Conservation (phyloP, 768 basidiomycete species). For the Suillus fuscotomentosus region DNA sequence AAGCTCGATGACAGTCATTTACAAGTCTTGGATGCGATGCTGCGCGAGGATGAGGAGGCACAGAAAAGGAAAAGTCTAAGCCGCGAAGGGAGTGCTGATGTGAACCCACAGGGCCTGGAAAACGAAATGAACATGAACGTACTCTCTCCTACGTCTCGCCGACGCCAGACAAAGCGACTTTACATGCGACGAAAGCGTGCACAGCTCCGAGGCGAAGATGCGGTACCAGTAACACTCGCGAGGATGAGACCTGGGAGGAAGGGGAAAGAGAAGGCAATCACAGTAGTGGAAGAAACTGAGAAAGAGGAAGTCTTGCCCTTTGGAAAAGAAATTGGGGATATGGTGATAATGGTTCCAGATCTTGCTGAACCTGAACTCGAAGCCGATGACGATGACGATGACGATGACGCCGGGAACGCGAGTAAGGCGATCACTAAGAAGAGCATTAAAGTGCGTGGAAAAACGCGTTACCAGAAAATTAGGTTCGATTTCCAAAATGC, state of each 20-base stretch:
- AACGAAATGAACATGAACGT: slow-evolving; percentile 17
- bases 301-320: slow-evolving; percentile 1
- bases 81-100: slow-evolving; percentile 1
- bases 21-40: slow-evolving; percentile 33
- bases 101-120: neutral
- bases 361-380: slow-evolving; percentile 11
- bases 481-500: slow-evolving; percentile 38
- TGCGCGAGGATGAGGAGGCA: slow-evolving; percentile 30
- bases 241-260: slow-evolving; percentile 41
- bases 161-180: slow-evolving; percentile 59
- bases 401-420: slow-evolving; percentile 3
- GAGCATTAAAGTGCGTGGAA: slow-evolving; percentile 35
- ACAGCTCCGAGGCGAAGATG: slow-evolving; percentile 33
- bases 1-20: slow-evolving; percentile 31
- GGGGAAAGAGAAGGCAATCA: neutral
- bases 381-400: slow-evolving; percentile 13
- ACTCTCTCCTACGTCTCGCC: slow-evolving; percentile 49
- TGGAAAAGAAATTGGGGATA: slow-evolving; percentile 8
- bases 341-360: slow-evolving; percentile 4
- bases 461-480: slow-evolving; percentile 40
- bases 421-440: slow-evolving; percentile 10
- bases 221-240: slow-evolving; percentile 7
- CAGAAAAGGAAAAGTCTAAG: slow-evolving; percentile 1
- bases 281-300: neutral
- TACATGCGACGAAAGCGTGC: slow-evolving; percentile 76